These are phyloP conservation scores for Trichoderma harzianum DNA, from an alignment of 2,329 filamentous ascomycete species.

Conservation along the genomic window DNA sequence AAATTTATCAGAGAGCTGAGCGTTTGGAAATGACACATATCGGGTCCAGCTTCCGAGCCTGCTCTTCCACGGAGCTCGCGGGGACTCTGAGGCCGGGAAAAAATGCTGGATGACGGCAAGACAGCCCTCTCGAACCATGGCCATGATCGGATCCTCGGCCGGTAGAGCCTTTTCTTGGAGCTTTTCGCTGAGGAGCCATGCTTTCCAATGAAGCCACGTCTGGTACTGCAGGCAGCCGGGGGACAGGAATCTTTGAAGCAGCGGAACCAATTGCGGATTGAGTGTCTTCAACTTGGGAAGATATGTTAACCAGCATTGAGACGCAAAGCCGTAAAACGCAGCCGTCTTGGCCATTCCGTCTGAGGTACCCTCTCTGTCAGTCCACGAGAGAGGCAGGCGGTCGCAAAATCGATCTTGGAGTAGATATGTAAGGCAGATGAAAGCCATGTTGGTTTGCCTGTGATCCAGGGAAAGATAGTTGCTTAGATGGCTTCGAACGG, in stretches of 20 bases:
- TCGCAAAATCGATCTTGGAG: slow-evolving; percentile 10
- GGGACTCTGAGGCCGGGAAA: neutral
- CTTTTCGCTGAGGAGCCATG: neutral
- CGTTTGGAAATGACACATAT: neutral
- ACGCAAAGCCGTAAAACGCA: slow-evolving; percentile 23
- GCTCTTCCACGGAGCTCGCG: neutral
- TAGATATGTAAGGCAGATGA: slow-evolving; percentile 24
- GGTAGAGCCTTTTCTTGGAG: neutral
- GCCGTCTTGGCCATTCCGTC: neutral
- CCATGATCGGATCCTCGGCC: neutral
- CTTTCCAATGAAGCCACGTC: slow-evolving; percentile 20
- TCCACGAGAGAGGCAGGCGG: slow-evolving; percentile 3
- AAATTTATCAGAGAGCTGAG: neutral
- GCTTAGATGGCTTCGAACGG: slow-evolving; percentile 15
- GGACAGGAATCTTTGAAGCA: slow-evolving; percentile 18
- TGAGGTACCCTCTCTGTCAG: neutral
- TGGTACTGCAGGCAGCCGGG: slow-evolving; percentile 19
- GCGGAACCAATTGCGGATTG: slow-evolving; percentile 11
- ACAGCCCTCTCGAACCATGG: slow-evolving; percentile 11
- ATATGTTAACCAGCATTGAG: slow-evolving; percentile 19
- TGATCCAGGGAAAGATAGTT: slow-evolving; percentile 16
- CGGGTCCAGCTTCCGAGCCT: neutral
- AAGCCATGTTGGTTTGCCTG: slow-evolving; percentile 22
- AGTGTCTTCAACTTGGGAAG: slow-evolving; percentile 16
- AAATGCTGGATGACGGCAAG: slow-evolving; percentile 16